These are phyloP conservation scores for Wickerhamomyces alni DNA, from an alignment of 805 yeast genomes.

Conservation along the genomic window DNA sequence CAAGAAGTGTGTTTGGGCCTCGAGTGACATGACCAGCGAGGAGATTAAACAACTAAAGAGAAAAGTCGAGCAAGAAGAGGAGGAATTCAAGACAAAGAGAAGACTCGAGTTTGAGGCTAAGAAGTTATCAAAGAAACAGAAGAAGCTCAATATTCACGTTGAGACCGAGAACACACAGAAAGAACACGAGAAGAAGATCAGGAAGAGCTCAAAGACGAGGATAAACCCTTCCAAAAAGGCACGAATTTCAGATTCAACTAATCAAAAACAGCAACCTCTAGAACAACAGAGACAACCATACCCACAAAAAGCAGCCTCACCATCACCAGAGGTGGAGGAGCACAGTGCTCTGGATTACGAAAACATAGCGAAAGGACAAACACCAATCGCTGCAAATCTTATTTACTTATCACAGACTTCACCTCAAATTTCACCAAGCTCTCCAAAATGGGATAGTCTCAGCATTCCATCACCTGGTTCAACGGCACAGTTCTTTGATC, in stretches of 20 bases:
- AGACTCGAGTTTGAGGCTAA: background rate
- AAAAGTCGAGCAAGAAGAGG: conserved; percentile 21
- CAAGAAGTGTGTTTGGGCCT: conserved; percentile 67
- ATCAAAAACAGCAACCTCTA: too few relatives aligned
- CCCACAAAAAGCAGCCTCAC: too few relatives aligned
- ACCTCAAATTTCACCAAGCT: conserved; percentile 4
- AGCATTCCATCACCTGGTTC: conserved; percentile 1
- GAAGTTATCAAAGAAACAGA: background rate
- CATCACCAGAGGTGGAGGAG: conserved; percentile 8
- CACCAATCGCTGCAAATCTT: conserved; percentile 19
- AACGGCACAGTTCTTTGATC: conserved; percentile 12
- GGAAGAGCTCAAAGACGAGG: background rate
- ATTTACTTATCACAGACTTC: conserved; percentile 12
- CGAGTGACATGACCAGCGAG: conserved; percentile 32
- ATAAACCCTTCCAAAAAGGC: too few relatives aligned
- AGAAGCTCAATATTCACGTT: background rate
- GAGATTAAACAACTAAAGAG: conserved; percentile 22
- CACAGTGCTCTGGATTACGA: conserved; percentile 10
- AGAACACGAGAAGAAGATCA: background rate
- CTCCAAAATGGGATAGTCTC: conserved; percentile 13
- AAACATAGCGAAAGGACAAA: conserved; percentile 9
- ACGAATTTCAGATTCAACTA: too few relatives aligned
- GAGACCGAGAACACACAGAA: background rate
- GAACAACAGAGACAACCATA: too few relatives aligned
- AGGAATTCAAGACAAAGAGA: conserved; percentile 4